These are phyloP conservation scores for Botrytis hyacinthi DNA, from an alignment of 2,329 filamentous ascomycete species.

Conservation along the genomic window DNA sequence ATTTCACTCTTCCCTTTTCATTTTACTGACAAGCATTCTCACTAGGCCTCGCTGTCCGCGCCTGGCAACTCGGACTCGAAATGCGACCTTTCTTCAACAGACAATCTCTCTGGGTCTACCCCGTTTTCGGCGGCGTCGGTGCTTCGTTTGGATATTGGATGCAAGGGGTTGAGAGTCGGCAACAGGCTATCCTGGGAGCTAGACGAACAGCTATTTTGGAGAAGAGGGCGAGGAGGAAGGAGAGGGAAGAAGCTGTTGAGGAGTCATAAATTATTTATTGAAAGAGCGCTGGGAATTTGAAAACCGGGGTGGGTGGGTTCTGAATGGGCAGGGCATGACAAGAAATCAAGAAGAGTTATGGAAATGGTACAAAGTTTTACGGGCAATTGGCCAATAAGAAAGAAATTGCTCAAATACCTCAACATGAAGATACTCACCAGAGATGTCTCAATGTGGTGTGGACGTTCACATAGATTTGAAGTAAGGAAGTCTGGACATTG, in stretches of 20 bases:
- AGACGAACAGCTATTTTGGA: conserved; percentile 79
- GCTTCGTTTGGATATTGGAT: conserved; percentile 97
- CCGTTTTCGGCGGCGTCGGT: conserved; percentile 79
- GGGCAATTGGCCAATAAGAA: conserved; percentile 5
- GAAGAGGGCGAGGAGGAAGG: conserved; percentile 79
- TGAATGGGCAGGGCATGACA: neutral
- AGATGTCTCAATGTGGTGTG: neutral
- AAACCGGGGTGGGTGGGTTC: neutral
- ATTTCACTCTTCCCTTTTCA: conserved; percentile 4
- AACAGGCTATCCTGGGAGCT: conserved; percentile 72
- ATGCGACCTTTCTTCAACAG: conserved; percentile 92
- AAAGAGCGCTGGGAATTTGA: neutral
- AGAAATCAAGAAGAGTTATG: neutral
- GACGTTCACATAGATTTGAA: neutral
- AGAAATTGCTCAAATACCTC: neutral
- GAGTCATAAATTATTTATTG: conserved; percentile 21
- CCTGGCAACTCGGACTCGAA: conserved; percentile 98
- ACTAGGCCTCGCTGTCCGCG: conserved; percentile 81
- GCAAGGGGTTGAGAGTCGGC: conserved; percentile 81
- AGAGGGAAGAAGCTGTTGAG: conserved; percentile 55
- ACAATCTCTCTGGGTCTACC: conserved; percentile 86
- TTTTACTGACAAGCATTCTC: neutral
- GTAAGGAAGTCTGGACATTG: neutral
- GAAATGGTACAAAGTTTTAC: conserved; percentile 16
- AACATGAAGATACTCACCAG: neutral